A percentile compares a stretch with the other conserved stretches of the same genome.
These are phyloP conservation scores for Fonsecaea nubica DNA, from an alignment of 2,329 filamentous ascomycete genomes.

Conservation along the genomic window DNA sequence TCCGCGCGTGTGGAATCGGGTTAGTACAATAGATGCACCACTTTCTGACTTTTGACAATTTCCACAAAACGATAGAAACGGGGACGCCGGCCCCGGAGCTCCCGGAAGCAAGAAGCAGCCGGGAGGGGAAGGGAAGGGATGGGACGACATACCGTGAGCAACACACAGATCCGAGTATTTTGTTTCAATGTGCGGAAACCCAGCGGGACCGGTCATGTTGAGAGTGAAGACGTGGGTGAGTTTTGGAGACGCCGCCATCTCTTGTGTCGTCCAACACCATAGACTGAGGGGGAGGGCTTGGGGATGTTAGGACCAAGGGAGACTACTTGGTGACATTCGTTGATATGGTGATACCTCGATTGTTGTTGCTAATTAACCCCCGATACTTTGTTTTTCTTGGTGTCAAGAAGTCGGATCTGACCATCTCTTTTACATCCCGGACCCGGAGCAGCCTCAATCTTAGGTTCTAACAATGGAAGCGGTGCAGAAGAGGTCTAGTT, in stretches of 20 bases:
- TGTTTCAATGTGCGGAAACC: conserved; percentile 13
- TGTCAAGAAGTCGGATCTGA: neutral
- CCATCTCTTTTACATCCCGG: conserved; percentile 3
- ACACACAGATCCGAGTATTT: conserved; percentile 15
- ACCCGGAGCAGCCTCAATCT: neutral
- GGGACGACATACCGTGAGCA: conserved; percentile 8
- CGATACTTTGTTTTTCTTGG: conserved; percentile 1
- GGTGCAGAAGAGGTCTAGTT: no score
- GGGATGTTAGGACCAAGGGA: neutral
- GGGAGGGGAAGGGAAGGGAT: neutral
- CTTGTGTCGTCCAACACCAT: neutral
- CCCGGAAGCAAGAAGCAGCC: conserved; percentile 2
- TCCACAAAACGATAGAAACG: conserved; percentile 3
- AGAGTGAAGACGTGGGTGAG: conserved; percentile 4
- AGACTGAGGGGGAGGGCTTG: neutral
- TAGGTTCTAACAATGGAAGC: neutral
- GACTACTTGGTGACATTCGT: neutral
- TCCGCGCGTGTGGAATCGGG: conserved; percentile 12
- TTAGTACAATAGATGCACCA: conserved; percentile 7
- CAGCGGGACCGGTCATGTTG: conserved; percentile 6
- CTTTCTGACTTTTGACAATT: conserved; percentile 6
- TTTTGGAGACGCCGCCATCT: neutral
- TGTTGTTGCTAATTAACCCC: neutral
- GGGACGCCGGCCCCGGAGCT: conserved; percentile 2
- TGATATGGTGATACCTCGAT: neutral